Evolutionary conservation across 306 rosid species (phyloP), one percentile per base, ranked within the genome.

Genomic region (Rosa lucieae): DNA sequence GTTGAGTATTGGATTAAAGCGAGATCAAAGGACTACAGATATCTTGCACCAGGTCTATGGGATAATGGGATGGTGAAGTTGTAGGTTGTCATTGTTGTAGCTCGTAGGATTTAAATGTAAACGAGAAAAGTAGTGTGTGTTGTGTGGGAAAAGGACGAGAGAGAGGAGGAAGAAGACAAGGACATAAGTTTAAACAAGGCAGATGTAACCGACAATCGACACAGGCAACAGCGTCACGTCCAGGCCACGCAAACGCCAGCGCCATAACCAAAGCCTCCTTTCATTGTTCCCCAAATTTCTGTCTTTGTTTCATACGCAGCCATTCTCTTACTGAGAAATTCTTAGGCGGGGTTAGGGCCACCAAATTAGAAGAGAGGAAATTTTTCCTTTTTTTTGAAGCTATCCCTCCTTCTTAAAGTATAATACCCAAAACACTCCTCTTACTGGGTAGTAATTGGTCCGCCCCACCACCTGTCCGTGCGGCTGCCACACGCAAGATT

Each of bases 231-330:
- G 51, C 68, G 68, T 66, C 81, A 26, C 74, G 80, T 73, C 53
- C 21, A 20, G 44, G 77, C 77, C 70, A 84, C 68, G 81, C 83
- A 70, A 18, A 39, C 49, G 26, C 72, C 29, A 40, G 55, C 21
- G 74, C 63, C 67, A 15, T 68, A 75, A 35, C 71, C 71, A 66
- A 66, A 7, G 47, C 49, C 72, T 37, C 11, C 1, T 67, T 32
- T 65, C 48, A 8, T 18, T 13, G n/a, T 40, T 67, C 15, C 72
- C 72, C 49, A 67, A 9, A 67, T 39, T 32, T 40, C 72, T 67
- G 40, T 39, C 72, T 18, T 67, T 67, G 29, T 20, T 40, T 67
- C 72, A 4, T 66, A 37, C 32, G 72, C 51, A 40, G 49, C 49
- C 72, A 67, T 67, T 26, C 29, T 26, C 29, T 26, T 26, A 26